These are phyloP conservation scores for Nicotiana rustica DNA, from an alignment of 305 asterid species.

Conservation along the genomic window DNA sequence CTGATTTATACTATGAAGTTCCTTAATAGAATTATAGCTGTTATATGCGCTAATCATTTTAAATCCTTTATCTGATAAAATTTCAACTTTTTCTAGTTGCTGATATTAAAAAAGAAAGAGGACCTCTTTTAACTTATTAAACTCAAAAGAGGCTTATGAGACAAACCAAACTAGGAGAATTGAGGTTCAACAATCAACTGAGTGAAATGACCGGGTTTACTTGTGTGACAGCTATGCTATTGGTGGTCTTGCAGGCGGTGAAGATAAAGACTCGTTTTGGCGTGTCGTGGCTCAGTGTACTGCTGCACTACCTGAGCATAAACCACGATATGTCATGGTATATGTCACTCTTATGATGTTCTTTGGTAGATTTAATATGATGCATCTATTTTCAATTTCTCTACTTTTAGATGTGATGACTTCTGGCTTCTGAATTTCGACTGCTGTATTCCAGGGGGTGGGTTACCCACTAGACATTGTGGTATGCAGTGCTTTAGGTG, in stretches of 20 bases:
- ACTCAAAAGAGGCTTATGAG: slow-evolving; percentile 11
- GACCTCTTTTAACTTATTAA: slow-evolving; percentile 16
- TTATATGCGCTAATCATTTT: not conserved
- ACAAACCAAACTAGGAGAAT: slow-evolving; percentile 29
- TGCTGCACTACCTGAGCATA: slow-evolving; percentile 94
- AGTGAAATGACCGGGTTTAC: slow-evolving; percentile 51
- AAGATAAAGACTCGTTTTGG: slow-evolving; percentile 99
- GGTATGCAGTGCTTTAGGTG: slow-evolving; percentile 99
- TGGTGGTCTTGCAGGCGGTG: slow-evolving; percentile 99
- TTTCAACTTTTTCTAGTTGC: not conserved
- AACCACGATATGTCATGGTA: slow-evolving; percentile 98
- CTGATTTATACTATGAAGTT: not conserved
- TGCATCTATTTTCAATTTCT: slow-evolving; percentile 25
- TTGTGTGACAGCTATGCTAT: slow-evolving; percentile 90
- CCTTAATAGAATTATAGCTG: not conserved
- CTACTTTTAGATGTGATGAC: slow-evolving; percentile 37
- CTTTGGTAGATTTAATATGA: slow-evolving; percentile 6
- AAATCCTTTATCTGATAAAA: not conserved
- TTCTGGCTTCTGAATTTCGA: slow-evolving; percentile 27
- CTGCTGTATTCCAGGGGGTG: slow-evolving; percentile 71
- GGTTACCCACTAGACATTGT: slow-evolving; percentile 98
- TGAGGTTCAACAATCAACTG: slow-evolving; percentile 37
- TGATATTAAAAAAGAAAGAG: not conserved
- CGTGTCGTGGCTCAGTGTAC: slow-evolving; percentile 99
- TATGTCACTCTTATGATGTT: slow-evolving; percentile 32